phyloP scores from a whole-genome alignment of 257 asterid genomes.

The Rhazya stricta region DNA sequence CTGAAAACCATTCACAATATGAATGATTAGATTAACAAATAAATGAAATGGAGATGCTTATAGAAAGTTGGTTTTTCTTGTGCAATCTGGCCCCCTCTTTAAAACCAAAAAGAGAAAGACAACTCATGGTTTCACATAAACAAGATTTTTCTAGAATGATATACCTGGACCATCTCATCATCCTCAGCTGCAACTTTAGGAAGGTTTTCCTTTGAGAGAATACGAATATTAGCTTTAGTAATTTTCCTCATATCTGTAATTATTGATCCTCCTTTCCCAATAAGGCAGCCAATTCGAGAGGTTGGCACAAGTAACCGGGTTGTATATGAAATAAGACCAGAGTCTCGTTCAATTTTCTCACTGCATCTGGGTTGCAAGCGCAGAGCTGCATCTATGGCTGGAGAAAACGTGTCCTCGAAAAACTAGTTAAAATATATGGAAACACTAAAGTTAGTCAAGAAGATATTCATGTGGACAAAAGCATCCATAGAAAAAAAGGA shows the following conservation, averaged over 20 bases:
- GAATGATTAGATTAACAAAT: neutral
- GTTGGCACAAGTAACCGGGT: conserved; percentile 81
- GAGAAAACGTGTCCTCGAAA: conserved; percentile 72
- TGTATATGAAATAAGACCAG: conserved; percentile 79
- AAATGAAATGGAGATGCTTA: neutral
- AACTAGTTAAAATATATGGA: conserved; percentile 34
- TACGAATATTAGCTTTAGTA: conserved; percentile 83
- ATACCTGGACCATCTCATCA: conserved; percentile 98
- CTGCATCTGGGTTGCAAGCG: conserved; percentile 96
- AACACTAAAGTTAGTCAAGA: neutral
- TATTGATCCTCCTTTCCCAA: conserved; percentile 96
- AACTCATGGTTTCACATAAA: neutral
- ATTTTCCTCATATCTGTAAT: conserved; percentile 87
- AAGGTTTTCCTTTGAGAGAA: conserved; percentile 77
- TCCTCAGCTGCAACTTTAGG: conserved; percentile 93
- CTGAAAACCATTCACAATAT: conserved; percentile 23
- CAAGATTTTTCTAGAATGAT: neutral
- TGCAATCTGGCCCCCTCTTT: neutral
- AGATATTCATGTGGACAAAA: neutral
- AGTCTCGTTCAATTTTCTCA: conserved; percentile 86
- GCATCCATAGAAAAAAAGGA: neutral
- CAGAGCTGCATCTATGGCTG: conserved; percentile 82
- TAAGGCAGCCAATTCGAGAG: conserved; percentile 84
- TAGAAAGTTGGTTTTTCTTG: neutral
- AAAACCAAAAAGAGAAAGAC: neutral